Conservation (phyloP, 169 alveolate genomes). For the Plasmodium gaboni region DNA sequence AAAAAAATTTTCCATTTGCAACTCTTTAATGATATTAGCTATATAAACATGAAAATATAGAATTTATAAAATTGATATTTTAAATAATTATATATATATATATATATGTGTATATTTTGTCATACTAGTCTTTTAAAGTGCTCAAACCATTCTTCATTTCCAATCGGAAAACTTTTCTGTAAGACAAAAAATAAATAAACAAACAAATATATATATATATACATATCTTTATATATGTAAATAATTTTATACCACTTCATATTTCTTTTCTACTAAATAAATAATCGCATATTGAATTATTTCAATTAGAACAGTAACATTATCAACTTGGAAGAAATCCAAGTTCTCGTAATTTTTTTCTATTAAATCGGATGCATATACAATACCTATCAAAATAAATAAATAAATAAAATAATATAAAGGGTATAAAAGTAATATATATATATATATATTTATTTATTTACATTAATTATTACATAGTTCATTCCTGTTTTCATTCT, state of each 20-base stretch:
- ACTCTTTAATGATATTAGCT: conserved; percentile 31
- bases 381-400: conserved; percentile 31
- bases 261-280: conserved; percentile 46
- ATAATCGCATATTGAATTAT: conserved; percentile 54
- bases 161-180: conserved; percentile 32
- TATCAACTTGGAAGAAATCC: conserved; percentile 59
- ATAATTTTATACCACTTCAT: conserved; percentile 20
- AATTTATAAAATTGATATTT: too few relatives aligned
- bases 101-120: background rate
- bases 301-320: conserved; percentile 55
- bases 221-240: background rate
- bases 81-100: too few relatives aligned
- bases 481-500: conserved; percentile 39
- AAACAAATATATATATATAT: conserved; percentile 2
- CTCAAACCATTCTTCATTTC: conserved; percentile 46
- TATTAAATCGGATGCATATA: conserved; percentile 40
- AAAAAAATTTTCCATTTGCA: conserved; percentile 65
- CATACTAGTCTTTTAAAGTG: conserved; percentile 31
- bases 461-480: conserved; percentile 27
- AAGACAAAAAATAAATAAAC: background rate
- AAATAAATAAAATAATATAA: background rate
- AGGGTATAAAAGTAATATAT: background rate
- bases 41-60: background rate
- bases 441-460: background rate
- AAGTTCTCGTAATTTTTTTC: conserved; percentile 32